A percentile compares a stretch with the other conserved stretches of the same genome.
Evolutionary conservation across 2,329 filamentous ascomycete genomes (phyloP).

Genomic region (Pseudovirgaria hyperparasitica): DNA sequence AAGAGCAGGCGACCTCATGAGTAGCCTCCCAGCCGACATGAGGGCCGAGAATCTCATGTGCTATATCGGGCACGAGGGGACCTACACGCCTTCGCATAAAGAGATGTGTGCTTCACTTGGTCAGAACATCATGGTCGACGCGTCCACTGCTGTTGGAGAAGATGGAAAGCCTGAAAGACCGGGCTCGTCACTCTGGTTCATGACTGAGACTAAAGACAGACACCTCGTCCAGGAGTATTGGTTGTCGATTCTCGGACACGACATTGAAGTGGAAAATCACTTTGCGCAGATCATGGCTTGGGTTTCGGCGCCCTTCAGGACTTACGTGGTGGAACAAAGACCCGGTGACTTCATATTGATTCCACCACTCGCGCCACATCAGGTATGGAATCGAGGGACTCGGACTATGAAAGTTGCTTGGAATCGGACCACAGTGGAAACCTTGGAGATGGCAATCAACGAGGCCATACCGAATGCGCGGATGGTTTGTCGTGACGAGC

Average conservation of each 20-base stretch:
- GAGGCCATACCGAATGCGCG: slow-evolving; percentile 83
- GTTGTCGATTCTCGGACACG: slow-evolving; percentile 81
- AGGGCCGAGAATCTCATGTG: slow-evolving; percentile 96
- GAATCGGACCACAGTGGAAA: slow-evolving; percentile 91
- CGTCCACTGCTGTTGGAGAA: slow-evolving; percentile 51
- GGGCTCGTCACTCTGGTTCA: slow-evolving; percentile 94
- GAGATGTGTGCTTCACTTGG: slow-evolving; percentile 97
- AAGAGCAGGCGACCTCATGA: slow-evolving; percentile 86
- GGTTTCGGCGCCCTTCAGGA: slow-evolving; percentile 87
- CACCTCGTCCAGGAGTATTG: slow-evolving; percentile 89
- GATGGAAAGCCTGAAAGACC: slow-evolving; percentile 59
- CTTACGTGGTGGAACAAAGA: slow-evolving; percentile 83
- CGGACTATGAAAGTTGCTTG: slow-evolving; percentile 95
- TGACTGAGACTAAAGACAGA: slow-evolving; percentile 92
- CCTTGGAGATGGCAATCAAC: slow-evolving; percentile 68
- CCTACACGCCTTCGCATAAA: slow-evolving; percentile 85
- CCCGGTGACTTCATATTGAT: slow-evolving; percentile 88
- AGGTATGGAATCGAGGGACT: slow-evolving; percentile 96
- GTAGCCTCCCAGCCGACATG: slow-evolving; percentile 74
- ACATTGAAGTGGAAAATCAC: slow-evolving; percentile 93
- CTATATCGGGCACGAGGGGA: slow-evolving; percentile 94
- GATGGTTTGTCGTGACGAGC: slow-evolving; percentile 89
- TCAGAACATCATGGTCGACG: slow-evolving; percentile 97
- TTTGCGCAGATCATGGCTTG: slow-evolving; percentile 93
- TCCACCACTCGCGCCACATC: slow-evolving; percentile 84